These are phyloP conservation scores for Penicillium odoratum DNA, from an alignment of 495 filamentous ascomycete genomes.

Conservation along the genomic window DNA sequence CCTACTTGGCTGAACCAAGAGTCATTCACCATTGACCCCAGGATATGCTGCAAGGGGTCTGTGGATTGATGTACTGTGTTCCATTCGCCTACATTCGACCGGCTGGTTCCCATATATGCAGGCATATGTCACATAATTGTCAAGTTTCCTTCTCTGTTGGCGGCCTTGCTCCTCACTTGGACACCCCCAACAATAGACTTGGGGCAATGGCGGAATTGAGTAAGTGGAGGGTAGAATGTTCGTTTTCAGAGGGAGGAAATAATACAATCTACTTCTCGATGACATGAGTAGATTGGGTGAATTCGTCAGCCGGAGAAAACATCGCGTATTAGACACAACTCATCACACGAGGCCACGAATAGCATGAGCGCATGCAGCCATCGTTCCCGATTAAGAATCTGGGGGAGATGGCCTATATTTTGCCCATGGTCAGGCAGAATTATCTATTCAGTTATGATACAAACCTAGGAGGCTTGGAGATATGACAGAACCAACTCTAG, in stretches of 20 bases:
- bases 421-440: no score
- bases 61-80: no score
- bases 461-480: background rate
- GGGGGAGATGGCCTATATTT: background rate
- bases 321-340: background rate
- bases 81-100: background rate
- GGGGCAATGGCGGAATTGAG: background rate
- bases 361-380: background rate
- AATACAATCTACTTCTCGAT: background rate
- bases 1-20: no score
- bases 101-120: background rate
- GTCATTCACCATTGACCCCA: no score
- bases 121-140: background rate
- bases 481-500: background rate
- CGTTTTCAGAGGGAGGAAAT: background rate
- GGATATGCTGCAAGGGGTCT: no score
- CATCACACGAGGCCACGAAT: background rate
- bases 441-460: background rate
- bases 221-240: background rate
- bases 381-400: background rate
- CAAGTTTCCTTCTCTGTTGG: background rate
- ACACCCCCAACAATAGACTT: no score
- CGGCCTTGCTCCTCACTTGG: background rate
- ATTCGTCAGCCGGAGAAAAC: background rate
- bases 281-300: background rate